Percentiles rank a stretch among this genome's conserved stretches.
phyloP scores from a whole-genome alignment of 768 basidiomycete species.

The Pholiota conissans region DNA sequence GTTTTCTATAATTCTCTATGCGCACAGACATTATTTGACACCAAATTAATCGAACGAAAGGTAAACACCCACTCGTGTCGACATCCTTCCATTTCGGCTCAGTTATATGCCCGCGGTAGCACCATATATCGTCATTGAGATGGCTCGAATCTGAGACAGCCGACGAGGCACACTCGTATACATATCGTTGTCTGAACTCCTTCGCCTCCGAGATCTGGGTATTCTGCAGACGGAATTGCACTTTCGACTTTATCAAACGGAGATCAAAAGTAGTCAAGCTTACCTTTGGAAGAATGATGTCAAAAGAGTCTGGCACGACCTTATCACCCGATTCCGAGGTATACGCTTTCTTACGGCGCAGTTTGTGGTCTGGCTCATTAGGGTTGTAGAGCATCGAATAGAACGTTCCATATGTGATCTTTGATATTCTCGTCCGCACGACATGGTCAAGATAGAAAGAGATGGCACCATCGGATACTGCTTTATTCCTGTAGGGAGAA shows the following conservation, averaged over 20 bases:
- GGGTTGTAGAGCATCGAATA: slow-evolving; percentile 14
- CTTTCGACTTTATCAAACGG: too few relatives aligned
- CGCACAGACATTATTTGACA: too few relatives aligned
- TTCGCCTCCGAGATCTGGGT: too few relatives aligned
- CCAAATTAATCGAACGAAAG: background rate
- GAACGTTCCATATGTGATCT: slow-evolving; percentile 16
- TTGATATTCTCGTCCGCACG: slow-evolving; percentile 18
- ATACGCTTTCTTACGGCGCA: background rate
- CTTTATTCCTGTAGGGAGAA: slow-evolving; percentile 18
- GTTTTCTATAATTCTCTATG: slow-evolving; percentile 16
- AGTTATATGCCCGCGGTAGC: slow-evolving; percentile 16
- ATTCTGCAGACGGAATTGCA: too few relatives aligned
- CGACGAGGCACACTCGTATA: too few relatives aligned
- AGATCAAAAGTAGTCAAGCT: too few relatives aligned
- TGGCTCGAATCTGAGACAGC: too few relatives aligned
- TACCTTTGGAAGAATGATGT: too few relatives aligned
- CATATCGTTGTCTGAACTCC: background rate
- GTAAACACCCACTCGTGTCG: slow-evolving; percentile 10
- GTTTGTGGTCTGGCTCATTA: slow-evolving; percentile 13
- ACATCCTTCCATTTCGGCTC: slow-evolving; percentile 15
- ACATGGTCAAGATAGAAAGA: slow-evolving; percentile 21
- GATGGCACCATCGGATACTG: slow-evolving; percentile 20
- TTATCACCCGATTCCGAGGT: too few relatives aligned
- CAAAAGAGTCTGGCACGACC: too few relatives aligned
- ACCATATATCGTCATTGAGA: too few relatives aligned